phyloP scores from a whole-genome alignment of 306 rosid species.

The Begonia fuchsioides region DNA sequence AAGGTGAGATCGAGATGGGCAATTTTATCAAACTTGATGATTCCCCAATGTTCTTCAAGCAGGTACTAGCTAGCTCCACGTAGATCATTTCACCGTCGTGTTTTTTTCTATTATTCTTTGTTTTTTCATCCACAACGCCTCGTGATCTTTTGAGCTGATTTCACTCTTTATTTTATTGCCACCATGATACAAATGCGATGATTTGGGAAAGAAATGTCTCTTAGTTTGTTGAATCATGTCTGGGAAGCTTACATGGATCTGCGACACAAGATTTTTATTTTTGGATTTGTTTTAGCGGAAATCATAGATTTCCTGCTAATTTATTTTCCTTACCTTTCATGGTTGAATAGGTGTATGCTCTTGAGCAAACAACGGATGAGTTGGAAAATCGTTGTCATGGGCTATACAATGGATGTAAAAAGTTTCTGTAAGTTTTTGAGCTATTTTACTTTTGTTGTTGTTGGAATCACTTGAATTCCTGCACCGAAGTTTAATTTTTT shows the following conservation, averaged over 20 bases:
- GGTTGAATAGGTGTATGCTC: slow-evolving; percentile 42
- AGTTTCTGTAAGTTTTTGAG: slow-evolving; percentile 55
- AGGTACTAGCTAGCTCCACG: slow-evolving; percentile 24
- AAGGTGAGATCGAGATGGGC: slow-evolving; percentile 32
- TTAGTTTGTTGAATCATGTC: neutral
- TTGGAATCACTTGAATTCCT: too few species aligned
- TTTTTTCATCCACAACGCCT: neutral
- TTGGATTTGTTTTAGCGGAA: neutral
- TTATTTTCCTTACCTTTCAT: slow-evolving; percentile 2
- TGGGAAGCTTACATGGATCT: neutral
- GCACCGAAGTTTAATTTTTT: too few species aligned
- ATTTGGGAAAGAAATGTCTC: neutral
- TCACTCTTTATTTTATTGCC: too few species aligned
- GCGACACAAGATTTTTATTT: neutral
- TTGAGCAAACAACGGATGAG: slow-evolving; percentile 62
- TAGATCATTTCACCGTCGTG: slow-evolving; percentile 5
- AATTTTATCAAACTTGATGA: slow-evolving; percentile 83
- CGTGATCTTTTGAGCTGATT: too few species aligned
- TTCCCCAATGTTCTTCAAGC: slow-evolving; percentile 95
- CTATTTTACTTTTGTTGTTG: neutral
- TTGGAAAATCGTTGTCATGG: slow-evolving; percentile 66
- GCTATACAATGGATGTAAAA: slow-evolving; percentile 54
- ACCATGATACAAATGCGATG: too few species aligned
- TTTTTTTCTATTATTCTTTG: neutral
- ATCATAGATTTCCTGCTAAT: neutral